A percentile compares a stretch with the other conserved stretches of the same genome.
Conservation (phyloP, 2,329 filamentous ascomycete genomes). For the Pseudocercospora cruenta region DNA sequence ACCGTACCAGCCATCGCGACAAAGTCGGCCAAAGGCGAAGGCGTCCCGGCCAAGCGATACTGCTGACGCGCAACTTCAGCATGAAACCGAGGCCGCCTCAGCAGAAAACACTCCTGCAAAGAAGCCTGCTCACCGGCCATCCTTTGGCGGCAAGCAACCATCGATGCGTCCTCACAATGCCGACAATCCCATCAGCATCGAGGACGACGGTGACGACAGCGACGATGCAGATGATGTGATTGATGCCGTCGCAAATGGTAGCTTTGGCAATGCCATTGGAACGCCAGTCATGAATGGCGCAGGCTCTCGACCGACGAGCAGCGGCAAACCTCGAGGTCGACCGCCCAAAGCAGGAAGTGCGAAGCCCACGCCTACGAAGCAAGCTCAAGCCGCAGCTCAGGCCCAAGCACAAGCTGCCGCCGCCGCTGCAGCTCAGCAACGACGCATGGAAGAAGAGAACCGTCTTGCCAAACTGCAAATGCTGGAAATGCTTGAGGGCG, state of each 20-base stretch:
- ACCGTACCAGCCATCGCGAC: constrained; percentile 1
- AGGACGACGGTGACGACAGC: constrained; percentile 33
- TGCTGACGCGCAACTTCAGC: constrained; percentile 20
- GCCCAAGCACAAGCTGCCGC: constrained; percentile 11
- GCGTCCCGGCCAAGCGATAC: constrained; percentile 6
- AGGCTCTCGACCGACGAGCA: constrained; percentile 6
- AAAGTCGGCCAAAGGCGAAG: constrained; percentile 10
- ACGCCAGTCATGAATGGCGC: constrained; percentile 4
- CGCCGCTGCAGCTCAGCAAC: constrained; percentile 10
- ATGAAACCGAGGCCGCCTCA: constrained; percentile 18
- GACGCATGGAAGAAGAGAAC: constrained; percentile 38
- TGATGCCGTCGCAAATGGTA: constrained; percentile 55
- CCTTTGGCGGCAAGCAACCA: constrained; percentile 37
- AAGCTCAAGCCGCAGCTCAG: constrained; percentile 11
- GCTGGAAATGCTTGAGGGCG: constrained; percentile 34
- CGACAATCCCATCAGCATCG: constrained; percentile 38
- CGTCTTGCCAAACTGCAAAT: constrained; percentile 41
- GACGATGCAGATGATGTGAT: constrained; percentile 24
- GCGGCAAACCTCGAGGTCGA: constrained; percentile 18
- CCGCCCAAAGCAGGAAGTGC: constrained; percentile 11
- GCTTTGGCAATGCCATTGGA: constrained; percentile 3
- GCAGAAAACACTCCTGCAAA: constrained; percentile 5
- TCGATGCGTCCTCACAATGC: constrained; percentile 38
- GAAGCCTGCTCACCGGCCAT: constrained; percentile 8
- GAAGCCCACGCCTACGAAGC: not conserved